Evolutionary conservation across 495 filamentous ascomycete species (phyloP), one percentile per base, ranked within the genome.

Genomic region (Sporormia fimetaria): DNA sequence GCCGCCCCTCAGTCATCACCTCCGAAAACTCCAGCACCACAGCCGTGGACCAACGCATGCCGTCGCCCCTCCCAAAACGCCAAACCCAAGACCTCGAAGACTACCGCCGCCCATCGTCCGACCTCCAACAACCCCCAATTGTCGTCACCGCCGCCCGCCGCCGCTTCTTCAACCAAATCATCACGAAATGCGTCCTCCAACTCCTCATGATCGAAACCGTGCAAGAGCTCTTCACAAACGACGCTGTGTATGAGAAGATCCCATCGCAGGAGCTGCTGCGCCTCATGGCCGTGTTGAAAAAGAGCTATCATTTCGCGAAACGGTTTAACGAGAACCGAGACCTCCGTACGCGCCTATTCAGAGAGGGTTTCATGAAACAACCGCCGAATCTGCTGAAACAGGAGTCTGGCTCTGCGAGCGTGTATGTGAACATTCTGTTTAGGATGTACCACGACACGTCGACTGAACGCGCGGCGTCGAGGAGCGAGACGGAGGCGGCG

Each of bases 281-380:
- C 4, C 64, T 99, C 17, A 99, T 96, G 92, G 76, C 74, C 5
- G 68, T 96, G 4, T 64, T 99, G 14, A 96, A 95, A 62, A 88
- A 90, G 63, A 86, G 79, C 28, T 96, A 92, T 64, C 75, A 83
- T 21, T 99, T 99, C 49, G 90, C 92, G 9, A 87, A 88, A 58
- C 82, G 79, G 44, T 99, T 99, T 70, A 99, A 99, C 60, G 81
- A 80, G 44, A 87, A 99, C 64, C 92, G 94, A 59, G 92, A 95
- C 45, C 67, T 99, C 20, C 76, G 90, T 14, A 93, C 92, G 76
- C 74, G 85, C 25, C 67, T 99, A 6, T 96, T 88, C 87, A 69
- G 83, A 17, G 92, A 99, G 55, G 90, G 90, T 5, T 99, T 96
- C 71, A 99, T 99, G 90, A 95, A 94, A 63, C 87, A 95, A 57